phyloP scores from a whole-genome alignment of 257 asterid genomes.

The Apocynum venetum region DNA sequence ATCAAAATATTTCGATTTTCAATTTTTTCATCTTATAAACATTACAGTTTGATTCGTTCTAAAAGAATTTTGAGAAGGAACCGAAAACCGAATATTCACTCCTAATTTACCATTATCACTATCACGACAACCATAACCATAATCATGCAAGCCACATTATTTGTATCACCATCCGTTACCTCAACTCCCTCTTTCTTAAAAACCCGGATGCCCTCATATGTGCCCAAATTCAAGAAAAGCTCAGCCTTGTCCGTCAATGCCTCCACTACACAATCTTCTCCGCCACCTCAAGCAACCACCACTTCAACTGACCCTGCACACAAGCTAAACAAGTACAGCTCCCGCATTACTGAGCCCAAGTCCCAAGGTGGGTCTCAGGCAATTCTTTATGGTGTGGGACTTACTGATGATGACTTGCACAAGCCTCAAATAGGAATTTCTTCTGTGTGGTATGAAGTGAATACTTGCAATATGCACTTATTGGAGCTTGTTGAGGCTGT shows the following conservation, averaged over 20 bases:
- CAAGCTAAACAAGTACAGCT: slow-evolving; percentile 81
- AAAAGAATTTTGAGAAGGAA: too few relatives aligned
- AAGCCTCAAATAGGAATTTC: slow-evolving; percentile 96
- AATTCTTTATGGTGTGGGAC: slow-evolving; percentile 88
- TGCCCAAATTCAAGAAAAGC: background rate
- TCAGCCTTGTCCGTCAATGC: slow-evolving; percentile 39
- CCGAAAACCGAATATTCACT: too few relatives aligned
- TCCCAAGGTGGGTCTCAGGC: slow-evolving; percentile 84
- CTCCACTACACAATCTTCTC: slow-evolving; percentile 33
- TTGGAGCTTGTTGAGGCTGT: slow-evolving; percentile 83
- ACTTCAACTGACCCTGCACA: slow-evolving; percentile 10
- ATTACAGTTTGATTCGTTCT: too few relatives aligned
- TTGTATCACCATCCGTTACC: background rate
- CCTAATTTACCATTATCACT: too few relatives aligned
- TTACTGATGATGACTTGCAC: slow-evolving; percentile 75
- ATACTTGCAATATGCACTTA: slow-evolving; percentile 95
- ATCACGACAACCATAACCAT: too few relatives aligned
- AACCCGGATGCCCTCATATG: background rate
- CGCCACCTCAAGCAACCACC: slow-evolving; percentile 23
- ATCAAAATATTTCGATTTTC: too few relatives aligned
- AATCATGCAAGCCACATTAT: slow-evolving; percentile 27
- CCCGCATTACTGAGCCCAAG: slow-evolving; percentile 37
- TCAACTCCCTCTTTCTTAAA: background rate
- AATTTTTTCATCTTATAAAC: too few relatives aligned
- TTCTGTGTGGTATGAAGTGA: slow-evolving; percentile 97